phyloP scores from a whole-genome alignment of 1,284 basidiomycete genomes.

The Hypsizygus ulmarius region DNA sequence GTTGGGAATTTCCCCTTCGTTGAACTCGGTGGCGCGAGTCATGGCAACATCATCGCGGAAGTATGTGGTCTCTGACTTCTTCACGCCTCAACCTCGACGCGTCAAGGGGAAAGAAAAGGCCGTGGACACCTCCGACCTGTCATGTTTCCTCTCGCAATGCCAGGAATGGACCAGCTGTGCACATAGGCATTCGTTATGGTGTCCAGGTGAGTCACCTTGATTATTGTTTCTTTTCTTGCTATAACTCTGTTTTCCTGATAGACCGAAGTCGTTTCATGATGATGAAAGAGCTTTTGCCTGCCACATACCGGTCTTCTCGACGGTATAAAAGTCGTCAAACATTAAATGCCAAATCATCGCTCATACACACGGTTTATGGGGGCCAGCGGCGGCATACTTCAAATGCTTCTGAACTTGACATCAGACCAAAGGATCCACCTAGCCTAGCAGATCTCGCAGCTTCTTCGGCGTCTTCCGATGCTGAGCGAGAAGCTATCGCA shows the following conservation, averaged over 20 bases:
- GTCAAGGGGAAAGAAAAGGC: constrained; percentile 51
- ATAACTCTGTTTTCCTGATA: constrained; percentile 5
- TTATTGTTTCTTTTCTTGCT: not conserved
- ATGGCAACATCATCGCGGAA: constrained; percentile 29
- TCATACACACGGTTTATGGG: constrained; percentile 1
- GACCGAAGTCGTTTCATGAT: constrained; percentile 30
- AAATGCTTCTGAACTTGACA: constrained; percentile 17
- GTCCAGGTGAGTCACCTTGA: constrained; percentile 34
- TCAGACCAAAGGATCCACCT: not conserved
- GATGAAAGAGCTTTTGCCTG: constrained; percentile 28
- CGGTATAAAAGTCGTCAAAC: constrained; percentile 12
- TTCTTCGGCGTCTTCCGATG: constrained; percentile 7
- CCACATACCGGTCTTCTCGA: constrained; percentile 21
- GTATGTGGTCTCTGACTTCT: constrained; percentile 44
- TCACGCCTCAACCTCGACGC: constrained; percentile 49
- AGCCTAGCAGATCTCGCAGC: not conserved
- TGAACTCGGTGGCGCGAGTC: constrained; percentile 23
- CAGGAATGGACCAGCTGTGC: constrained; percentile 45
- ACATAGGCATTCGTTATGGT: constrained; percentile 41
- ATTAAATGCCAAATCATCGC: not conserved
- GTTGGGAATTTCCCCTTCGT: constrained; percentile 25
- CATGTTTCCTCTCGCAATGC: constrained; percentile 31
- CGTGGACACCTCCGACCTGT: constrained; percentile 26
- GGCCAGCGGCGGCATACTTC: constrained; percentile 26
- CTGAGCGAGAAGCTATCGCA: not conserved